Evolutionary conservation across 352 stramenopile species (phyloP).

Genomic region (Phytophthora agathidicida): DNA sequence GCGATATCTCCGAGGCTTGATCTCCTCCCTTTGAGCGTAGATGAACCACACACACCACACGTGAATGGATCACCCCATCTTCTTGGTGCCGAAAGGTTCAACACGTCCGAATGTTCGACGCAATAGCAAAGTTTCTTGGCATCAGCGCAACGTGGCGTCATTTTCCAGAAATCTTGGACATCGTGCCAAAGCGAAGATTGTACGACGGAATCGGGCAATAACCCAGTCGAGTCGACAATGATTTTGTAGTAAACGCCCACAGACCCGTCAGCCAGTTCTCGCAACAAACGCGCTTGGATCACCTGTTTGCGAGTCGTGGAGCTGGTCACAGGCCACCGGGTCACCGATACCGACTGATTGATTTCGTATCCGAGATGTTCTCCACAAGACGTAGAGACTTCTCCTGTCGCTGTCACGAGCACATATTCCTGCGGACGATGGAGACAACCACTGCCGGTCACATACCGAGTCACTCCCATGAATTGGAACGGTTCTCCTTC

Average conservation of each 20-base stretch:
- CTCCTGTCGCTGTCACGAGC: slow-evolving; percentile 9
- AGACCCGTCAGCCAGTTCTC: slow-evolving; percentile 17
- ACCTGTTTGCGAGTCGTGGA: slow-evolving; percentile 1
- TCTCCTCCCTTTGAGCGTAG: slow-evolving; percentile 2
- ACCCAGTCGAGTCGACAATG: slow-evolving; percentile 21
- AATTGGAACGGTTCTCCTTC: slow-evolving; percentile 19
- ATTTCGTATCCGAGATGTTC: slow-evolving; percentile 28
- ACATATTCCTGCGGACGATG: slow-evolving; percentile 23
- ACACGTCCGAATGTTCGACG: slow-evolving; percentile 4
- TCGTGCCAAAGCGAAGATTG: slow-evolving; percentile 10
- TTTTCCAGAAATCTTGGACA: slow-evolving; percentile 20
- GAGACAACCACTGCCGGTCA: slow-evolving; percentile 3
- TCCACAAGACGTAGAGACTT: slow-evolving; percentile 17
- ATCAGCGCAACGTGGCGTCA: slow-evolving; percentile 13
- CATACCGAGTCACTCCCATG: slow-evolving; percentile 15
- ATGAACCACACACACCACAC: slow-evolving; percentile 11
- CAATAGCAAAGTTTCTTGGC: slow-evolving; percentile 28
- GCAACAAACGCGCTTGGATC: slow-evolving; percentile 21
- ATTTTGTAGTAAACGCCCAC: slow-evolving; percentile 25
- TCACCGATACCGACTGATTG: slow-evolving; percentile 14
- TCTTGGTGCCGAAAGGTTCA: slow-evolving; percentile 10
- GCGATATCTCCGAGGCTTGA: slow-evolving; percentile 10
- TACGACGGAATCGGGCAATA: slow-evolving; percentile 11
- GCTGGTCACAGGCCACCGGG: slow-evolving; percentile 10
- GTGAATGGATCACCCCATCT: slow-evolving; percentile 10